Evolutionary conservation across 2,329 filamentous ascomycete genomes (phyloP).

Genomic region (Arthrinium phaeospermum): DNA sequence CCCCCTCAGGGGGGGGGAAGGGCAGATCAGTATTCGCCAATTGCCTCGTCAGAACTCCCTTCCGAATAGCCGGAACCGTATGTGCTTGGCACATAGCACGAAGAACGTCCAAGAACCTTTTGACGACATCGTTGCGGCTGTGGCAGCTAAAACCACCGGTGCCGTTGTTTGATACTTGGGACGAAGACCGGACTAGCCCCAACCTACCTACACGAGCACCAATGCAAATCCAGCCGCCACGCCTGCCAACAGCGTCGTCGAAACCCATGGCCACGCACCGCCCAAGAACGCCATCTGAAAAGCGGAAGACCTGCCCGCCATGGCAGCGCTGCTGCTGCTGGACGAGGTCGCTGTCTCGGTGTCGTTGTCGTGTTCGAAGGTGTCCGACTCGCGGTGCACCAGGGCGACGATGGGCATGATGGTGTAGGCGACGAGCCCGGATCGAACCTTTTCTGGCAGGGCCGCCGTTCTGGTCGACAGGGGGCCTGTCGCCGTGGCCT

Average conservation of each 20-base stretch:
- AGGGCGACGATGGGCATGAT: neutral
- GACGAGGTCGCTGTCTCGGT: neutral
- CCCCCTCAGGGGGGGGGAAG: neutral
- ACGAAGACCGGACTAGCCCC: neutral
- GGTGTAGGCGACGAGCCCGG: neutral
- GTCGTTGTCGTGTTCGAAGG: neutral
- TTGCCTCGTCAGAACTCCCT: neutral
- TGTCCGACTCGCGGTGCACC: neutral
- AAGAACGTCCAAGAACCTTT: neutral
- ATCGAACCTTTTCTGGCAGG: too few species aligned
- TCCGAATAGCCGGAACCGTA: neutral
- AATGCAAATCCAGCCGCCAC: conserved; percentile 8
- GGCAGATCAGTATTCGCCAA: neutral
- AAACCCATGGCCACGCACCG: neutral
- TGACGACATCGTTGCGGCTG: neutral
- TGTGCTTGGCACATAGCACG: neutral
- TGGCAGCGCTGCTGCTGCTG: neutral
- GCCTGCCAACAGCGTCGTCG: neutral
- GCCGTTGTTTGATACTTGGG: neutral
- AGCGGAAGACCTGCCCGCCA: neutral
- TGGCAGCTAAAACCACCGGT: neutral
- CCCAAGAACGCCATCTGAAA: neutral
- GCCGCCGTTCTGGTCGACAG: neutral
- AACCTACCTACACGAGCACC: neutral
- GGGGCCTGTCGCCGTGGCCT: neutral